Base-by-base conservation (phyloP, 1,139 yeast species). In the Lodderomyces theae region DNA sequence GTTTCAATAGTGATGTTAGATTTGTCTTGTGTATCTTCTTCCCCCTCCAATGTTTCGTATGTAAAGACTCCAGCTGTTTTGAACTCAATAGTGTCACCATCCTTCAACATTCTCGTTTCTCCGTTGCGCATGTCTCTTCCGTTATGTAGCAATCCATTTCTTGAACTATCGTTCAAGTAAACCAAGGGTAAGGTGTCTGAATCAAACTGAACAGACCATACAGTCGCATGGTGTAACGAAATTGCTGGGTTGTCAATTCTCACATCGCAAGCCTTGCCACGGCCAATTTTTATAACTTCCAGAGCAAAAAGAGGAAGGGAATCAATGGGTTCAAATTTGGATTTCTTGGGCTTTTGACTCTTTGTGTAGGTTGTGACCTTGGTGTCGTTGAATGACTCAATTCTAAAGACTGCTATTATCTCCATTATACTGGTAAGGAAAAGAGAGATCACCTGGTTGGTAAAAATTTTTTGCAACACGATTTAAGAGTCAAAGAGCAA, bases 131-230 rank as follows among this genome's bases (percentile, higher is more conserved):
- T 41, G 22, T 54, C 51, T 3, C 34, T 29, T 0, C 65, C 70
- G 51, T 80, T 79, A 4, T 78, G 52, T 35, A 52, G 62, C 0
- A 78, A 70, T 1, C 85, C 85, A 57, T 81, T 81, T 34, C 72
- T 54, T 2, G 86, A 79, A 1, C 57, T 44, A 49, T 80, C 86
- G 45, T 69, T 69, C 15, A 82, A 49, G 50, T 80, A 81, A n/a
- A 72, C 67, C 46, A 77, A 51, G 0, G 81, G 79, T 1, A 65
- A 51, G 4, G 72, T 64, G 5, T 61, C 57, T 0, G 66, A 65
- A 50, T 80, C 85, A 51, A 81, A 81, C 35, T 69, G 56, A 1
- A 74, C 64, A 0, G 64, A 58, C 79, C 82, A 78, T 8, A 79
- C 48, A 11, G 60, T 50, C 42, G 74, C 75, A 50, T 79, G 83